Conservation (phyloP, 306 rosid genomes). For the Bauhinia variegata region DNA sequence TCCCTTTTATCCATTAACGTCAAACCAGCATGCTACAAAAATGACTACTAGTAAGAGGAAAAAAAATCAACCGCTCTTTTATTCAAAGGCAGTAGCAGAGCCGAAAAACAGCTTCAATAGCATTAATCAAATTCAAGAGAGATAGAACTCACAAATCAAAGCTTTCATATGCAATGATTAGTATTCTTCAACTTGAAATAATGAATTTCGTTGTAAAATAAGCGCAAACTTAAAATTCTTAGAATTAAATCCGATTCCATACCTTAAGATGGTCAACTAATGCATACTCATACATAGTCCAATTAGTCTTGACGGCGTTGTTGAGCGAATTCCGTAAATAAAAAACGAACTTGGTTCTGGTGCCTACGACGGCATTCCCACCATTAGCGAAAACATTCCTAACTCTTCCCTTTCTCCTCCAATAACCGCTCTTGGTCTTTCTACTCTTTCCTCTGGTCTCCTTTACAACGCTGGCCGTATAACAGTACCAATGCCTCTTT, state of each 20-base stretch:
- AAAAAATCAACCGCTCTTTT: too few species aligned
- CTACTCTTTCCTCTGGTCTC: constrained; percentile 35
- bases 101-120: too few species aligned
- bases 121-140: too few species aligned
- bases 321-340: constrained; percentile 49
- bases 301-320: constrained; percentile 43
- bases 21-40: too few species aligned
- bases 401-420: constrained; percentile 58
- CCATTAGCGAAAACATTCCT: constrained; percentile 35
- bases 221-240: not conserved
- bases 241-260: not conserved
- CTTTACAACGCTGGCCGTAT: constrained; percentile 41
- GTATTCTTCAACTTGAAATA: not conserved
- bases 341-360: constrained; percentile 53
- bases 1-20: too few species aligned
- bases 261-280: constrained; percentile 54
- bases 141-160: not conserved
- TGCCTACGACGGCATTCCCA: constrained; percentile 55
- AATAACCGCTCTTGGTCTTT: constrained; percentile 61
- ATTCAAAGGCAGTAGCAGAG: too few species aligned
- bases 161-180: not conserved
- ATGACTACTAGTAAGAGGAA: too few species aligned
- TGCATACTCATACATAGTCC: constrained; percentile 67
- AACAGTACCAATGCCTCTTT: constrained; percentile 56
- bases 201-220: not conserved